These are phyloP conservation scores for Triticum aestivum DNA, from an alignment of 176 grass and related monocot species.

Conservation along the genomic window IWGSC_CS_RefSeq_v2.1 NC_057808.1:562055157-562055656, in stretches of 20 bases:
- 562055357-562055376: not conserved
- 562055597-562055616: too few species aligned
- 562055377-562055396: not conserved
- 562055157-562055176: constrained; percentile 33
- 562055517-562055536: too few species aligned
- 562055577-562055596: too few species aligned
- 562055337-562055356: not conserved
- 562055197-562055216: constrained; percentile 45
- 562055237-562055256: constrained; percentile 49
- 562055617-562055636: too few species aligned
- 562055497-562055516: too few species aligned
- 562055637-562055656: too few species aligned
- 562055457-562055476: not conserved
- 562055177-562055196: constrained; percentile 57
- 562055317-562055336: not conserved
- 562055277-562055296: constrained; percentile 29
- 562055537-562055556: too few species aligned
- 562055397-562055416: not conserved
- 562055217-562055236: constrained; percentile 20
- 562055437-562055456: not conserved
- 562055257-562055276: constrained; percentile 37
- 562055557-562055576: too few species aligned
- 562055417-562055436: not conserved
- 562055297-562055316: not conserved
- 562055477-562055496: too few species aligned